A percentile compares a stretch with the other conserved stretches of the same genome.
phyloP scores from a whole-genome alignment of 306 rosid species.

The Sindora glabra region DNA sequence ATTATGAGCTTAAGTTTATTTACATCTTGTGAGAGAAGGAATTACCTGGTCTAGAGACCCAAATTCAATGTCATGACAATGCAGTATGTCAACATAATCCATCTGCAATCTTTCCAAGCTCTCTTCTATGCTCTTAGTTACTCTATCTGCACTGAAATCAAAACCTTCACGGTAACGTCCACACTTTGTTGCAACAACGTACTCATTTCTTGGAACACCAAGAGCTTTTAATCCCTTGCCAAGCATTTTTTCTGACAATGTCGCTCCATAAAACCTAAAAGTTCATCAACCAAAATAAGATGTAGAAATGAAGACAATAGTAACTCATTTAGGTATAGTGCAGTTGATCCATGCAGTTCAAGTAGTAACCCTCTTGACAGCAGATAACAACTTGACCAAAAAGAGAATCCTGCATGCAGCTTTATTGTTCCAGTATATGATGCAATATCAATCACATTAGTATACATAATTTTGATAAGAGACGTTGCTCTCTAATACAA shows the following conservation, averaged over 20 bases:
- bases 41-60: constrained; percentile 75
- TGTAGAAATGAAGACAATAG: not conserved
- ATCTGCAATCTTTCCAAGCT: constrained; percentile 86
- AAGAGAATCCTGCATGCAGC: no score
- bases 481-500: no score
- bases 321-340: not conserved
- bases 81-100: constrained; percentile 82
- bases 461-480: not conserved
- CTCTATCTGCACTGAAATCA: constrained; percentile 85
- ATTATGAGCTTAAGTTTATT: not conserved
- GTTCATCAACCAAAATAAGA: not conserved
- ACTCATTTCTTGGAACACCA: constrained; percentile 61
- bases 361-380: no score
- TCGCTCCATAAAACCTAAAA: constrained; percentile 71
- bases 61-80: constrained; percentile 92
- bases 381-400: no score
- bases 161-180: constrained; percentile 80
- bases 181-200: constrained; percentile 81
- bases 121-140: constrained; percentile 76
- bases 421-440: no score
- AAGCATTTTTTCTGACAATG: constrained; percentile 68
- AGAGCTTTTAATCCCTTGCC: constrained; percentile 77
- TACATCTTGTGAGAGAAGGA: not conserved
- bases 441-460: no score
- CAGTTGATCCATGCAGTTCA: not conserved